Base-by-base conservation (phyloP, 345 rosid species). In the Lenwebbia sp. region DNA sequence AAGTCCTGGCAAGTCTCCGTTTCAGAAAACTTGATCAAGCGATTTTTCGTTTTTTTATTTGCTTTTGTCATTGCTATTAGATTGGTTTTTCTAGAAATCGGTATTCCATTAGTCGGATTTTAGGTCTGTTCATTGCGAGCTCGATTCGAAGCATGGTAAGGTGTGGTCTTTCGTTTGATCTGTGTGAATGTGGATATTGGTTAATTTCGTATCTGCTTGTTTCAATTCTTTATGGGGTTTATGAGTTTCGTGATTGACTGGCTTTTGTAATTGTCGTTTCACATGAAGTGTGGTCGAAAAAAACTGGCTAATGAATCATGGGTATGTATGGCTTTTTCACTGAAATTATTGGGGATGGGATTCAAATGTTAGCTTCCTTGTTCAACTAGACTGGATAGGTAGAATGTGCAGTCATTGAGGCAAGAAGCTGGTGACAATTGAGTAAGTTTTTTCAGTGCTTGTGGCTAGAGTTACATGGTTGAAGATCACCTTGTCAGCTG, bases 41-140 rank as follows among this genome's bases (percentile, higher is more conserved):
- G 47, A 33, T 33, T 37, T 33, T 0, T 70, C 47, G 2, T 54
- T 54, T 54, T 6, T 33, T 40, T 33, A 33, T 65, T 65, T 33
- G 78, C 78, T 0, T 37, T 65, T 65, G 23, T 0, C 8, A 0
- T 33, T 0, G 44, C 78, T 19, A 33, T 33, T 33, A 1, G 1
- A 70, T 33, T 2, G 78, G 56, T 33, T 70, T 12, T 70, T 19
- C 47, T 33, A 8, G 78, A 33, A 70, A 70, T 70, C 78, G 78
- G 78, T 70, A 65, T 70, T 70, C 13, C 33, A 70, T 70, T 9
- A 4, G 37, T 70, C 25, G 47, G 47, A 9, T 9, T 37, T 65
- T 70, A 4, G 47, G 33, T 70, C 78, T 17, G 7, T 70, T 70
- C 0, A 22, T 33, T 33, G 25, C 3, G 7, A 70, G 47, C 47